A percentile compares a stretch with the other conserved stretches of the same genome.
phyloP scores from a whole-genome alignment of 2,329 filamentous ascomycete genomes.

The Neobulgaria alba region DNA sequence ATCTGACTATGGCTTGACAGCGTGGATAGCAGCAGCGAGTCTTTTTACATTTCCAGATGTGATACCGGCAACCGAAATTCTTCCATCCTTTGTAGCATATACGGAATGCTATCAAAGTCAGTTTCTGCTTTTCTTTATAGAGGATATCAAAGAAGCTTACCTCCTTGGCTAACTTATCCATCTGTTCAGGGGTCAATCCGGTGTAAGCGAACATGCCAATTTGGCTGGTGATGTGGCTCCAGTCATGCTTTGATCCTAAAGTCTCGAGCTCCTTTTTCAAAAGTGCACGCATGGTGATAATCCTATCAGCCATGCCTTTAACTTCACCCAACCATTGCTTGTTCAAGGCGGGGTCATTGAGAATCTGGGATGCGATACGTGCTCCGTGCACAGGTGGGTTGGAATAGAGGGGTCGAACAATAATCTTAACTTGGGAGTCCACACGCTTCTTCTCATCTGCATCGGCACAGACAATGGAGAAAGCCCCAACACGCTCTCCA shows the following conservation, averaged over 20 bases:
- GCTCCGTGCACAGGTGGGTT: constrained; percentile 97
- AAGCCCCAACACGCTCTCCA: constrained; percentile 94
- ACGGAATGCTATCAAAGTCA: constrained; percentile 61
- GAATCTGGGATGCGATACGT: constrained; percentile 84
- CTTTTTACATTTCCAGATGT: constrained; percentile 71
- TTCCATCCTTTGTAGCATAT: constrained; percentile 89
- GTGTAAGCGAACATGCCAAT: constrained; percentile 99
- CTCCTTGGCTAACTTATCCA: constrained; percentile 85
- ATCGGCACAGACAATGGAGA: constrained; percentile 81
- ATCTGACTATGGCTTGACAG: constrained; percentile 50
- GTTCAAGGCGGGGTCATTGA: constrained; percentile 78
- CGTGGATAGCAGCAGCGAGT: constrained; percentile 76
- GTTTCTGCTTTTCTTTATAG: constrained; percentile 4
- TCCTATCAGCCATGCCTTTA: constrained; percentile 98
- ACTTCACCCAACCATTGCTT: constrained; percentile 93
- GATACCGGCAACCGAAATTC: constrained; percentile 80
- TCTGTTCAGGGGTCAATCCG: constrained; percentile 81
- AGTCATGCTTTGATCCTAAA: constrained; percentile 92
- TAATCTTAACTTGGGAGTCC: constrained; percentile 96
- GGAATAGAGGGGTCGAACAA: constrained; percentile 94
- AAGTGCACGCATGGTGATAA: constrained; percentile 94
- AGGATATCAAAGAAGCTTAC: constrained; percentile 34
- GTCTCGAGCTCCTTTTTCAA: constrained; percentile 93
- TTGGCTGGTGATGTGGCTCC: constrained; percentile 97
- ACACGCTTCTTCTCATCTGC: constrained; percentile 90